Evolutionary conservation across 2,329 filamentous ascomycete species (phyloP).

Genomic region (Alternaria brassicicola): DNA sequence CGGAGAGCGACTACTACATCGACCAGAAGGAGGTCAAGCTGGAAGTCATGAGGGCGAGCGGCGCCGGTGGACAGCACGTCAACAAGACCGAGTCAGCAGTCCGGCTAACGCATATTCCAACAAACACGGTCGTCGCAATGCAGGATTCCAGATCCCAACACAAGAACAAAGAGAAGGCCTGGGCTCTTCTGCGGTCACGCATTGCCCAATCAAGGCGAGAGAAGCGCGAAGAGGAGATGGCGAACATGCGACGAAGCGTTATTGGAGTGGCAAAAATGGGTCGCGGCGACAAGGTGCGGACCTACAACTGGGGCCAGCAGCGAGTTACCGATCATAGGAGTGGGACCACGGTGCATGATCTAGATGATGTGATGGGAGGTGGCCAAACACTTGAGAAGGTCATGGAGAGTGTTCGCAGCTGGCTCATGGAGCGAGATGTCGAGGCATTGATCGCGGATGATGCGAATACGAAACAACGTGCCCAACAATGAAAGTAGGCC

Average conservation of each 20-base stretch:
- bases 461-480: constrained; percentile 24
- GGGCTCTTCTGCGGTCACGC: constrained; percentile 81
- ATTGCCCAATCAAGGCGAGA: constrained; percentile 82
- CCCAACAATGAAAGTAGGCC: background rate
- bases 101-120: constrained; percentile 87
- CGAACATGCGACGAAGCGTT: constrained; percentile 75
- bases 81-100: constrained; percentile 98
- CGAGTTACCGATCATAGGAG: constrained; percentile 89
- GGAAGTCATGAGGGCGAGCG: constrained; percentile 90
- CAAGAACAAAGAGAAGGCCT: constrained; percentile 85
- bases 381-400: constrained; percentile 73
- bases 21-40: constrained; percentile 79
- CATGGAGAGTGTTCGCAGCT: constrained; percentile 77
- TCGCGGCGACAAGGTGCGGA: constrained; percentile 89
- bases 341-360: constrained; percentile 77
- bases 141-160: constrained; percentile 92
- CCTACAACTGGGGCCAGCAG: constrained; percentile 82
- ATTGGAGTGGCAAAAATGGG: constrained; percentile 81
- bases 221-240: constrained; percentile 80
- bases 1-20: constrained; percentile 89
- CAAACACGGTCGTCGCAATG: constrained; percentile 84
- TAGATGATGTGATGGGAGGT: constrained; percentile 80
- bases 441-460: constrained; percentile 65
- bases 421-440: constrained; percentile 78
- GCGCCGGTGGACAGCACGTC: constrained; percentile 95